Percentiles rank a stretch among this genome's conserved stretches.
phyloP scores from a whole-genome alignment of 805 yeast species.

The Candida wancherniae region DNA sequence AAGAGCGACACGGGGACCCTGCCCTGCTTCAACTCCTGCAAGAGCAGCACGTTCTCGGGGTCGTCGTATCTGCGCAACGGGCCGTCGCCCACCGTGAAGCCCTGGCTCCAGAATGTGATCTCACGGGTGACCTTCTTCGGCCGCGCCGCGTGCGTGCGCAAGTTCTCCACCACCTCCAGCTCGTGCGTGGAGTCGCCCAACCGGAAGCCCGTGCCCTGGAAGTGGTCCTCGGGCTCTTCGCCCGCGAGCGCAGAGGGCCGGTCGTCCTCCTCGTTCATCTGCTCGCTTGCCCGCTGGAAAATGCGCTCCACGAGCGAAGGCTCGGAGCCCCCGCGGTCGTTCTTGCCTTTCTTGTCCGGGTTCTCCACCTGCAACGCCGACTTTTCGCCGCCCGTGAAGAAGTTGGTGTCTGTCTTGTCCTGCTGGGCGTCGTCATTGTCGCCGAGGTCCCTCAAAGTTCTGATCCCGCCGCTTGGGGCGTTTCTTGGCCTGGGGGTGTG shows the following conservation, averaged over 20 bases:
- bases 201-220: slow-evolving; percentile 50
- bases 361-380: slow-evolving; percentile 78
- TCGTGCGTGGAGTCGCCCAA: slow-evolving; percentile 44
- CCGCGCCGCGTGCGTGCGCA: slow-evolving; percentile 17
- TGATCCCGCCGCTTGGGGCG: slow-evolving; percentile 21
- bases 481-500: slow-evolving; percentile 1
- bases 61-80: slow-evolving; percentile 83
- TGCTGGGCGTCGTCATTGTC: slow-evolving; percentile 47
- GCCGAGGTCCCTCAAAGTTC: slow-evolving; percentile 39
- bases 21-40: slow-evolving; percentile 80
- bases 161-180: slow-evolving; percentile 33
- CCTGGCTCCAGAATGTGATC: slow-evolving; percentile 93
- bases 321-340: slow-evolving; percentile 21
- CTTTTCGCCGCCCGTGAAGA: slow-evolving; percentile 69
- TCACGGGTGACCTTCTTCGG: slow-evolving; percentile 63
- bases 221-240: slow-evolving; percentile 21
- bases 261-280: slow-evolving; percentile 34
- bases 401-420: slow-evolving; percentile 49
- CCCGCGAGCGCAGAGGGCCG: slow-evolving; percentile 27
- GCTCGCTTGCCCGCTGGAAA: slow-evolving; percentile 54
- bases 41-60: slow-evolving; percentile 74
- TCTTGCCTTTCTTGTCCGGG: slow-evolving; percentile 46
- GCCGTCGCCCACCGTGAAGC: slow-evolving; percentile 94
- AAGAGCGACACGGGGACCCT: slow-evolving; percentile 83
- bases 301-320: slow-evolving; percentile 61